Base-by-base conservation (phyloP, 805 yeast species). In the Priceomyces medius region DNA sequence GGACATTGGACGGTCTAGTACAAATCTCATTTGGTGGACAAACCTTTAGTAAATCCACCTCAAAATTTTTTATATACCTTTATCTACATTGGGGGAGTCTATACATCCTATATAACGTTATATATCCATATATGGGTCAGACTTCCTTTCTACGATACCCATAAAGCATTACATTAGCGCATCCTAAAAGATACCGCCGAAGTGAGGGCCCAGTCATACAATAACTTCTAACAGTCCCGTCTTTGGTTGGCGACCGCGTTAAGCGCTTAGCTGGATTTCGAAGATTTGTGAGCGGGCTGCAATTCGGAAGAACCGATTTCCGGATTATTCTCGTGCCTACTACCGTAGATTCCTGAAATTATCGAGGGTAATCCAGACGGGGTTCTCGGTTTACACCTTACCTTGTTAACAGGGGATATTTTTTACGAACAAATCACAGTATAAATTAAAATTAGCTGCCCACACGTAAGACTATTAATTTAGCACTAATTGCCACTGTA, bases 11-110 rank as follows among this genome's bases (percentile, higher is more conserved):
- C 35, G 38, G 38, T 34, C 31, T 27, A 29, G 29, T 40, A 40
- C 37, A 40, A 40, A 40, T 40, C 37, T 40, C 43, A 35, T 40
- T 35, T 35, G 35, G 34, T 31, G 34, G 34, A 31, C 34, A 35
- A 21, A 21, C 29, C 21, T 24, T 35, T 35, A 35, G 14, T 35
- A 17, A 35, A 35, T n/a, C 19, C 18, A 20, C 38, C 17, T 13
- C 4, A 18, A 18, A 18, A 21, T 35, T 35, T 35, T 35, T 34
- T 20, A 12, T 16, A 16, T 16, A 12, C 12, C 14, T 18, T 18
- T 35, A 35, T 35, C 38, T 35, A 35, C 38, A 13, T 7, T 13
- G 7, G 29, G 13, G 14, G n/a, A 19, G 4, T 5, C 14, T 16
- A 35, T 6, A 31, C 14, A 31, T 5, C 34, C 20, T 10, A 17